Evolutionary conservation across 2,329 filamentous ascomycete species (phyloP).

Genomic region (Alternaria ventricosa): DNA sequence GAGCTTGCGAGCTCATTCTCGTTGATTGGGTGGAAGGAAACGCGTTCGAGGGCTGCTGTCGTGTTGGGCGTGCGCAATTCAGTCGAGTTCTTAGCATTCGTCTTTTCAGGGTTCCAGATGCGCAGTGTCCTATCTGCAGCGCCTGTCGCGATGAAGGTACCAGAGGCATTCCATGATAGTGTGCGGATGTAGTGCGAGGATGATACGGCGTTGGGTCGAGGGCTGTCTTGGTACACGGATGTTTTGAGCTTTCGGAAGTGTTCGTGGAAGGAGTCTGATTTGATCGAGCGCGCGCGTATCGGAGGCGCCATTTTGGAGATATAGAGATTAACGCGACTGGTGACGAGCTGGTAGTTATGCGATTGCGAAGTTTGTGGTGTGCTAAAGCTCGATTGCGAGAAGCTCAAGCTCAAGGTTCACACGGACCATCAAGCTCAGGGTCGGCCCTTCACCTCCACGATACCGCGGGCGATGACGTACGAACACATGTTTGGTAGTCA

Average conservation of each 20-base stretch:
- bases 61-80: slow-evolving; percentile 71
- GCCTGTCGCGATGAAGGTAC: slow-evolving; percentile 83
- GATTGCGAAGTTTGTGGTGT: neutral
- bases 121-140: slow-evolving; percentile 72
- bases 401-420: slow-evolving; percentile 3
- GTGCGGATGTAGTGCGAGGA: slow-evolving; percentile 63
- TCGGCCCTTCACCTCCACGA: neutral
- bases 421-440: slow-evolving; percentile 1
- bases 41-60: slow-evolving; percentile 66
- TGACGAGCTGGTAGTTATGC: neutral
- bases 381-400: neutral
- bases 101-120: slow-evolving; percentile 82
- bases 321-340: neutral
- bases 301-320: slow-evolving; percentile 43
- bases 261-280: slow-evolving; percentile 72
- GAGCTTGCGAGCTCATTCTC: slow-evolving; percentile 80
- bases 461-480: neutral
- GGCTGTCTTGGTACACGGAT: slow-evolving; percentile 65
- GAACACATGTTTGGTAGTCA: neutral
- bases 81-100: slow-evolving; percentile 75
- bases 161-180: slow-evolving; percentile 88
- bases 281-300: slow-evolving; percentile 62
- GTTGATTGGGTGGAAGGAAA: slow-evolving; percentile 78
- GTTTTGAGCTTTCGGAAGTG: slow-evolving; percentile 73
- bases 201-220: slow-evolving; percentile 42